Evolutionary conservation across 345 rosid species (phyloP).

Genomic region (Euclidium syriacum): DNA sequence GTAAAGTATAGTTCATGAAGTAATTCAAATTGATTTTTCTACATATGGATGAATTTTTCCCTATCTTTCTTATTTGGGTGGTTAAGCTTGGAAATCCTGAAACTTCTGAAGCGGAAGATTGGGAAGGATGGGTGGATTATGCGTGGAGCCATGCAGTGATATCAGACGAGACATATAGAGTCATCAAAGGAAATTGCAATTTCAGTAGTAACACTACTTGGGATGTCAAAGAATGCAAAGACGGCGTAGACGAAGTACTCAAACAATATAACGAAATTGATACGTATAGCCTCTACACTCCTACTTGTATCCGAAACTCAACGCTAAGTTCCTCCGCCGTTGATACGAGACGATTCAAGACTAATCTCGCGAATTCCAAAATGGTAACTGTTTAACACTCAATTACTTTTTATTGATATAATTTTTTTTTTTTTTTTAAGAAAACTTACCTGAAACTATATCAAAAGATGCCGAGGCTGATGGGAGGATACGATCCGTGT

Average conservation of each 20-base stretch:
- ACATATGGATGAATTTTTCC: no score
- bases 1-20: no score
- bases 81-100: slow-evolving; percentile 90
- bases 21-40: no score
- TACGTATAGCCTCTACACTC: slow-evolving; percentile 74
- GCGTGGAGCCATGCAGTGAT: slow-evolving; percentile 96
- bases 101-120: slow-evolving; percentile 68
- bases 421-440: neutral
- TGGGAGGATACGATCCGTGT: slow-evolving; percentile 91
- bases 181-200: slow-evolving; percentile 48
- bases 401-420: neutral
- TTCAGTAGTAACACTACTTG: slow-evolving; percentile 58
- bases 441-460: neutral
- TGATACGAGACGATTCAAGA: slow-evolving; percentile 29
- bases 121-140: slow-evolving; percentile 78
- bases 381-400: slow-evolving; percentile 35
- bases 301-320: slow-evolving; percentile 44
- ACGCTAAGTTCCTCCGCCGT: slow-evolving; percentile 24
- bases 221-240: slow-evolving; percentile 47
- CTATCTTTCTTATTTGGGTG: neutral
- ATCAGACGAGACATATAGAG: slow-evolving; percentile 72
- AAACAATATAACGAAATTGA: slow-evolving; percentile 71
- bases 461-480: slow-evolving; percentile 64
- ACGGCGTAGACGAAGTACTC: slow-evolving; percentile 54
- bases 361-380: slow-evolving; percentile 34